Evolutionary conservation across 257 asterid genomes (phyloP).

Genomic region (Lavandula angustifolia): DNA sequence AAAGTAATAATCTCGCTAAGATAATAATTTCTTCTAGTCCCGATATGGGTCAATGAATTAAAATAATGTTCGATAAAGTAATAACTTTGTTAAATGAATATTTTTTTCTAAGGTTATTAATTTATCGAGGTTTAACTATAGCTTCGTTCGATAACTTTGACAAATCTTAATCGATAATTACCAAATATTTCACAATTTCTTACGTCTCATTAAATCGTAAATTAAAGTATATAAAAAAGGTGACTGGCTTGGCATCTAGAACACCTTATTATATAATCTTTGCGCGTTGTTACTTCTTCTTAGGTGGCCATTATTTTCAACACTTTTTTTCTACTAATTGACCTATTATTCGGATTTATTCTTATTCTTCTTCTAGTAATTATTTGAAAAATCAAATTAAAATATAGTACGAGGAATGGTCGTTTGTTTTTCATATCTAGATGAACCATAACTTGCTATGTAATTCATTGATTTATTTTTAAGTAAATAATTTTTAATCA

Average conservation of each 20-base stretch:
- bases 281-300: slow-evolving; percentile 21
- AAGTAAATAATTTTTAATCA: not conserved
- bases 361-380: slow-evolving; percentile 20
- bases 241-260: slow-evolving; percentile 15
- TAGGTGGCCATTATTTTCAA: slow-evolving; percentile 6
- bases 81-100: no score
- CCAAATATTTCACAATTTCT: no score
- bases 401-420: not conserved
- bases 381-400: not conserved
- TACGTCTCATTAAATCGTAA: no score
- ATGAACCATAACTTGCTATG: not conserved
- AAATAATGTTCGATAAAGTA: no score
- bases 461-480: not conserved
- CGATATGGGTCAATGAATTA: no score
- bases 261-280: not conserved
- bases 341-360: not conserved
- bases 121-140: no score
- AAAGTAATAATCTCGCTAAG: no score
- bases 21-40: no score
- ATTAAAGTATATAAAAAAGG: no score
- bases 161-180: no score
- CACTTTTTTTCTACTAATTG: slow-evolving; percentile 1
- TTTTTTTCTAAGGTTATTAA: no score
- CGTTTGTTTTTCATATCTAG: not conserved
- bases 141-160: no score